Evolutionary conservation across 257 asterid genomes (phyloP).

Genomic region (Coffea canephora): DNA sequence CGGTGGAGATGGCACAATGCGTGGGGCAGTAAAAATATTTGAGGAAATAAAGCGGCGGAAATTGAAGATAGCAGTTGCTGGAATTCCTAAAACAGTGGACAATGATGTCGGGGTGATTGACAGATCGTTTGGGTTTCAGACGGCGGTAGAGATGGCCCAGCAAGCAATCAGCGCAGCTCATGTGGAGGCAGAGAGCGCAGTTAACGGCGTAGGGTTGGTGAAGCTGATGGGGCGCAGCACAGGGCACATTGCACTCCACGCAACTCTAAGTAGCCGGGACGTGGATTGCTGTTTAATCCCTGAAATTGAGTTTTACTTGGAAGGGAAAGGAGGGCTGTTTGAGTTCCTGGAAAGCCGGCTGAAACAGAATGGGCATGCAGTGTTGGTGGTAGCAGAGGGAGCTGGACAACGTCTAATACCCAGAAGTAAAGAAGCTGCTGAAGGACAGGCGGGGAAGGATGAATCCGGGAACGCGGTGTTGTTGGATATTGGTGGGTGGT

Average conservation of each 20-base stretch:
- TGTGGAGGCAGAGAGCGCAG: slow-evolving; percentile 77
- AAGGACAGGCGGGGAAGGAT: slow-evolving; percentile 49
- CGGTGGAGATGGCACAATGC: slow-evolving; percentile 92
- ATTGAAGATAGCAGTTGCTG: slow-evolving; percentile 53
- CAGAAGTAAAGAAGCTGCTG: slow-evolving; percentile 6
- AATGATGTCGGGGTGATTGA: slow-evolving; percentile 79
- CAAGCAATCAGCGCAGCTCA: slow-evolving; percentile 75
- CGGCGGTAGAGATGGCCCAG: slow-evolving; percentile 91
- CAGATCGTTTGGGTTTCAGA: slow-evolving; percentile 79
- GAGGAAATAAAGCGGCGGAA: slow-evolving; percentile 50
- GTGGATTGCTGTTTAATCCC: slow-evolving; percentile 86
- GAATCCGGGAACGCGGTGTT: slow-evolving; percentile 77
- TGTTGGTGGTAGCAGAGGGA: slow-evolving; percentile 75
- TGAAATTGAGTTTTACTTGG: slow-evolving; percentile 58
- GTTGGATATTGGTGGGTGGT: slow-evolving; percentile 76
- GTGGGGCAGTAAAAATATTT: slow-evolving; percentile 59
- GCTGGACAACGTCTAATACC: slow-evolving; percentile 75
- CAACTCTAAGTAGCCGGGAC: slow-evolving; percentile 75
- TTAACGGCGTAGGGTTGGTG: slow-evolving; percentile 73
- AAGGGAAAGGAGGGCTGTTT: slow-evolving; percentile 67
- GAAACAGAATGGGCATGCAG: slow-evolving; percentile 53
- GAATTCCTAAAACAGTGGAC: slow-evolving; percentile 81
- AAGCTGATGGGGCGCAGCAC: slow-evolving; percentile 93
- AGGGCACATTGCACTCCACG: slow-evolving; percentile 75
- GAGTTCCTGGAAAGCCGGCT: slow-evolving; percentile 49